Base-by-base conservation (phyloP, 108 stramenopile species). In the Aurantiochytrium sp. region DNA sequence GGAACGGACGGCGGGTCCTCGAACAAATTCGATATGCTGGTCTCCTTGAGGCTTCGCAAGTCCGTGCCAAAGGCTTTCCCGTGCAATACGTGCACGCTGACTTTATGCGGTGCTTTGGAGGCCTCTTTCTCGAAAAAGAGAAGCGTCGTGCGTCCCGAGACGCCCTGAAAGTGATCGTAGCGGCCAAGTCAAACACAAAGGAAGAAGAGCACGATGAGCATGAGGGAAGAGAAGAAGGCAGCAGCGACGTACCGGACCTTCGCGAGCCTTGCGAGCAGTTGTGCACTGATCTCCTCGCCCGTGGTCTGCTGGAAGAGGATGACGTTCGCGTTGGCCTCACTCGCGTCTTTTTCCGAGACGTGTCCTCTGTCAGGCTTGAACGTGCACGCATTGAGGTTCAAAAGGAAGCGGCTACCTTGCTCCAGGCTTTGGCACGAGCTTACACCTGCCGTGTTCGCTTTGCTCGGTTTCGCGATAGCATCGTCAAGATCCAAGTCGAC, bases 21-120 rank as follows among this genome's bases (percentile, higher is more conserved):
- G 53, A 88, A 43, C 90, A 90, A 58, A 71, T 90, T 21, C 88
- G 90, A 5, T 90, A 90, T 35, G 90, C 90, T 16, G 90, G 90
- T 19, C 88, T 90, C 10, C 72, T 90, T 4, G 90, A 90, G 72
- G 90, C 90, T 6, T 88, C 88, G 19, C 90, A 72, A 55, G 88
- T 90, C 8, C 58, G 90, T 23, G 45, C 87, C 23, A 88, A 72
- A n/a, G 90, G 90, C 3, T 90, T 88, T 71, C 51, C 76, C 45
- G 76, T 83, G 16, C 76, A 53, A 12, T 45, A 83, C 51, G 23
- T 25, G 51, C 51, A 53, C 28, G 76, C 45, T 19, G 49, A 23
- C n/a, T 83, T 83, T 28, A 6, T 83, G 51, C 23, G 28, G 43
- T 16, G 51, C 23, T 83, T 83, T 23, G 12, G 49, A 53, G 19